Conservation (phyloP, 208 protist genomes). For the Leptomonas seymouri region DNA sequence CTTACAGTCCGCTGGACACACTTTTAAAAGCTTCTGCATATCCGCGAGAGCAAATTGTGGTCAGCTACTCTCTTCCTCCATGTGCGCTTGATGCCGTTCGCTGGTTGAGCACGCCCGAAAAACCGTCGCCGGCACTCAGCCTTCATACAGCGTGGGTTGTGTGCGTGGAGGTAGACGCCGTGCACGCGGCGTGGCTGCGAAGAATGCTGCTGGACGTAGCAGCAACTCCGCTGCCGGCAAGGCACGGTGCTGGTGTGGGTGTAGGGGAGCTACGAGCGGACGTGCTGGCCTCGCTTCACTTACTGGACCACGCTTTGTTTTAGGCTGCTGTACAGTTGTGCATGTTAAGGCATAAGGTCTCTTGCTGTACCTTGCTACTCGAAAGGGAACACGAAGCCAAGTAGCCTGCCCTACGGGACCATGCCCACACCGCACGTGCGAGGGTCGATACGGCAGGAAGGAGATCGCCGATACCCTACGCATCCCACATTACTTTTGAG, state of each 20-base stretch:
- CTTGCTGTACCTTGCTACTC: too few relatives aligned
- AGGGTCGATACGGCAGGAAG: too few relatives aligned
- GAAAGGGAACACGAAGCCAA: too few relatives aligned
- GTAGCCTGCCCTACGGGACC: too few relatives aligned
- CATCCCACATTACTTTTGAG: too few relatives aligned
- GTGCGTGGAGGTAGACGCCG: conserved; percentile 23
- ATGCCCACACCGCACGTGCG: too few relatives aligned
- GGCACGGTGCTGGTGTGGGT: neutral
- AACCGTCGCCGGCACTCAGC: neutral
- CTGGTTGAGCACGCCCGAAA: neutral
- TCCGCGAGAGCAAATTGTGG: neutral
- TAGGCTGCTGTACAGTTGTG: too few relatives aligned
- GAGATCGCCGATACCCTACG: too few relatives aligned
- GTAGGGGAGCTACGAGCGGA: neutral
- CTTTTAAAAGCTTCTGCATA: neutral
- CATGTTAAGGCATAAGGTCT: too few relatives aligned
- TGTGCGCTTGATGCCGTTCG: neutral
- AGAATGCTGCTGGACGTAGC: neutral
- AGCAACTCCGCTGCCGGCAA: neutral
- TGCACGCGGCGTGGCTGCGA: conserved; percentile 16
- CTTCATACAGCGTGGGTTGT: conserved; percentile 18
- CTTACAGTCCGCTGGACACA: neutral
- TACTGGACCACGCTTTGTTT: too few relatives aligned
- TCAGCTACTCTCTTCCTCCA: neutral
- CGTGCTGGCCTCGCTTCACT: neutral